Evolutionary conservation across 2,329 filamentous ascomycete genomes (phyloP).

Genomic region (Alternaria triticina): DNA sequence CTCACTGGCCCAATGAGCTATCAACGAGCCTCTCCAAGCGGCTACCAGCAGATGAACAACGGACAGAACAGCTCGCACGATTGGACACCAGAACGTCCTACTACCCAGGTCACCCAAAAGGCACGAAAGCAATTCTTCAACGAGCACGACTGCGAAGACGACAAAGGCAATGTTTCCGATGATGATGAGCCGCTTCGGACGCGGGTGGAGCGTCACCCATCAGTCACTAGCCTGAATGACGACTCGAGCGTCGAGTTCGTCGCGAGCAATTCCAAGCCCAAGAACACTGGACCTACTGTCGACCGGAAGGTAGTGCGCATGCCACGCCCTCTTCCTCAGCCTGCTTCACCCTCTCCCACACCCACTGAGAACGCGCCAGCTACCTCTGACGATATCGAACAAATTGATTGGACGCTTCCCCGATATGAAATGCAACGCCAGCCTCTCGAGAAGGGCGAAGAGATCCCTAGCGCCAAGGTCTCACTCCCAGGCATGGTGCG

Average conservation of each 20-base stretch:
- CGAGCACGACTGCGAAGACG: neutral
- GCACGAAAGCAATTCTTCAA: neutral
- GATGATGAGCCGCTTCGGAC: constrained; percentile 27
- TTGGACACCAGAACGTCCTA: neutral
- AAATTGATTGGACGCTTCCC: constrained; percentile 28
- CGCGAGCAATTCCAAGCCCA: constrained; percentile 1
- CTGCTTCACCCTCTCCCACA: neutral
- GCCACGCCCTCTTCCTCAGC: neutral
- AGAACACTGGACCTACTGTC: neutral
- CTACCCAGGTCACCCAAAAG: too few relatives aligned
- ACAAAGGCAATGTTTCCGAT: constrained; percentile 9
- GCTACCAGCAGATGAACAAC: neutral
- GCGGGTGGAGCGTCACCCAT: constrained; percentile 13
- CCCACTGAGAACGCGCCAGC: neutral
- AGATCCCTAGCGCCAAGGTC: constrained; percentile 34
- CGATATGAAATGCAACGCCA: constrained; percentile 23
- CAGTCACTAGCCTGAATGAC: neutral
- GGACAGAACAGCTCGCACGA: neutral
- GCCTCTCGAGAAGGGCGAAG: constrained; percentile 8
- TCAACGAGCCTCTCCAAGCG: neutral
- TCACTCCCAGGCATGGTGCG: constrained; percentile 48
- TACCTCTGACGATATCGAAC: neutral
- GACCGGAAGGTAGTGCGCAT: neutral
- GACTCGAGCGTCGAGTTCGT: constrained; percentile 7
- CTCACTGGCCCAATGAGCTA: constrained; percentile 3